Evolutionary conservation across 352 stramenopile genomes (phyloP).

Genomic region (Pythium vanterpoolii): DNA sequence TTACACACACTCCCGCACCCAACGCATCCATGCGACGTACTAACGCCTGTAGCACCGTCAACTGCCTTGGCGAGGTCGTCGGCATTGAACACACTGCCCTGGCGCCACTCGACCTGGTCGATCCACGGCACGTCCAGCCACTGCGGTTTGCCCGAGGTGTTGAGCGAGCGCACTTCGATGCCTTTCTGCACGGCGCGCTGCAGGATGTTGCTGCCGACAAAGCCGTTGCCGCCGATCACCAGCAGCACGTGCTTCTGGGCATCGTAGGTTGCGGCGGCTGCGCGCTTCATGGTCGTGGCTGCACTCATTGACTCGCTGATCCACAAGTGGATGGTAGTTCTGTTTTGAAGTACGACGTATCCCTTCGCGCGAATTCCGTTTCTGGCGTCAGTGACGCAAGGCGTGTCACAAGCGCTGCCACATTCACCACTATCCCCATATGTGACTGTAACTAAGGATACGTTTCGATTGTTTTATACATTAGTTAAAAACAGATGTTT

Average conservation of each 20-base stretch:
- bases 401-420: slow-evolving; percentile 14
- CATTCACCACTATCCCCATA: background rate
- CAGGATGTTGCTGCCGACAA: slow-evolving; percentile 89
- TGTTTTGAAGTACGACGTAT: background rate
- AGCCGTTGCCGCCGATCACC: slow-evolving; percentile 87
- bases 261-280: slow-evolving; percentile 32
- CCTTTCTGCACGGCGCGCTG: slow-evolving; percentile 85
- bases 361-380: slow-evolving; percentile 18
- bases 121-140: slow-evolving; percentile 80
- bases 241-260: slow-evolving; percentile 76
- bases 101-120: slow-evolving; percentile 85
- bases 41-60: slow-evolving; percentile 73
- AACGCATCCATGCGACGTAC: slow-evolving; percentile 28
- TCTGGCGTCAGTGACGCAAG: slow-evolving; percentile 8
- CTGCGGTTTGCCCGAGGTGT: slow-evolving; percentile 73
- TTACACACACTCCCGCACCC: background rate
- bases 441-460: slow-evolving; percentile 17
- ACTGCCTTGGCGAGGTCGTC: slow-evolving; percentile 61
- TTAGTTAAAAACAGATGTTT: background rate
- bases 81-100: slow-evolving; percentile 82
- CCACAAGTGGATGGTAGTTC: background rate
- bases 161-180: slow-evolving; percentile 86
- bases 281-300: slow-evolving; percentile 7
- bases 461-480: slow-evolving; percentile 12
- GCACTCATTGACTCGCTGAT: background rate